Evolutionary conservation across 2,329 filamentous ascomycete species (phyloP), one percentile per base, ranked within the genome.

Genomic region (Claviceps maximensis): DNA sequence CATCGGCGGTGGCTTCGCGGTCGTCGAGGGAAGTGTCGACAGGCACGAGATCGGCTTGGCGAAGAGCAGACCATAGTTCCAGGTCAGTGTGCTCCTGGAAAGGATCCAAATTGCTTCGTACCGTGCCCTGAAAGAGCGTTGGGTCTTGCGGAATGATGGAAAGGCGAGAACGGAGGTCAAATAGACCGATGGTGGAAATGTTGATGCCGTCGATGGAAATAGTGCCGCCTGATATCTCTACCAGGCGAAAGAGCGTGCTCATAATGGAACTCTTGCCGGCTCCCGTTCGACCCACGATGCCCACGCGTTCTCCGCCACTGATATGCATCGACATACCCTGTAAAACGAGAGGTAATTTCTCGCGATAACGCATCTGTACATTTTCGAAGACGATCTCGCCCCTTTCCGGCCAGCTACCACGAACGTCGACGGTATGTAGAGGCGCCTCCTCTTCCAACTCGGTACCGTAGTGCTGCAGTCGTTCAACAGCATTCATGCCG

Each of bases 401-500:
- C 59, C 81, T 81, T 62, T 94, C 84, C 0, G 93, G 93, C 93
- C 93, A 98, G 21, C 76, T 77, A 1, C 80, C 71, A 19, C 82
- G 79, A 3, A 95, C 80, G 5, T 89, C 80, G 49, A 83, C 67
- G 44, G 87, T 84, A 61, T 90, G 86, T 1, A 90, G 74, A 0
- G 90, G 88, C 0, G 91, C 88, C 67, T 97, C 93, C 64, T 95
- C 86, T 57, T 95, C 89, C 4, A 98, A 78, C 59, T 87, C 70
- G 1, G 81, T 88, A 52, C 88, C 90, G 65, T 97, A 97, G 71
- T 95, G 89, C 65, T 89, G 83, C 36, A 97, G 75, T 49, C 93
- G 84, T 70, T 97, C 91, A 0, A 94, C 93, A 0, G 90, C 84
- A 66, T 96, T 97, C 91, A 97, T 97, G 64, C 90, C 89, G 69